A percentile compares a stretch with the other conserved stretches of the same genome.
Conservation (phyloP, 495 filamentous ascomycete genomes). For the Terfezia boudieri region DNA sequence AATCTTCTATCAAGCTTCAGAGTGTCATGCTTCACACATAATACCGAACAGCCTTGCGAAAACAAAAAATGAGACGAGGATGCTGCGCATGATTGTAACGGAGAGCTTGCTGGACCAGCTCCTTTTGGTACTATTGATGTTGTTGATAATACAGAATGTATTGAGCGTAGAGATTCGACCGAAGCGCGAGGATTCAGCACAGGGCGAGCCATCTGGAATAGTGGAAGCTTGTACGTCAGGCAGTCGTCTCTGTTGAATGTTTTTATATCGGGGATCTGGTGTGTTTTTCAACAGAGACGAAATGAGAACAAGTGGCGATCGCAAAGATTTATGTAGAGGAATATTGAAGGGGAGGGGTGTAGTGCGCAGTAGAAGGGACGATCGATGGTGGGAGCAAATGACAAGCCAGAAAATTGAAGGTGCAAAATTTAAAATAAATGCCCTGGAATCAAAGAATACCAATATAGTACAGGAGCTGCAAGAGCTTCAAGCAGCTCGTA, state of each 20-base stretch:
- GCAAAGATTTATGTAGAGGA: neutral
- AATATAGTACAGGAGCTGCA: neutral
- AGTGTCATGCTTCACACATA: conserved; percentile 54
- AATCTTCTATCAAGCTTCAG: conserved; percentile 76
- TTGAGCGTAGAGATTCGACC: neutral
- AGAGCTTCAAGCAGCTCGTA: neutral
- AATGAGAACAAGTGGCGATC: neutral
- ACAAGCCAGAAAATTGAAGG: neutral
- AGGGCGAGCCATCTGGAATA: neutral
- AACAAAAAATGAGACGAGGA: conserved; percentile 14
- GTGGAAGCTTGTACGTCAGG: neutral
- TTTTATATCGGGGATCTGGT: too few species aligned
- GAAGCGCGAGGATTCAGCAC: neutral
- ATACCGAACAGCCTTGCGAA: conserved; percentile 15
- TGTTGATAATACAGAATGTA: neutral
- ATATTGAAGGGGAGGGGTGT: neutral
- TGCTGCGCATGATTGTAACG: conserved; percentile 15
- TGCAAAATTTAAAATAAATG: neutral
- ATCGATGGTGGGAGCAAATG: neutral
- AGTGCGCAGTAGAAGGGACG: neutral
- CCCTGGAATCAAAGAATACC: neutral
- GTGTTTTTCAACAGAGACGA: too few species aligned
- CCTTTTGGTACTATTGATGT: neutral
- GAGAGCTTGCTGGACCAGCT: conserved; percentile 4
- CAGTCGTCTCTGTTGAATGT: neutral